Evolutionary conservation across 768 basidiomycete genomes (phyloP), one percentile per base, ranked within the genome.

Genomic region (Pilatotrama ljubarskyi): DNA sequence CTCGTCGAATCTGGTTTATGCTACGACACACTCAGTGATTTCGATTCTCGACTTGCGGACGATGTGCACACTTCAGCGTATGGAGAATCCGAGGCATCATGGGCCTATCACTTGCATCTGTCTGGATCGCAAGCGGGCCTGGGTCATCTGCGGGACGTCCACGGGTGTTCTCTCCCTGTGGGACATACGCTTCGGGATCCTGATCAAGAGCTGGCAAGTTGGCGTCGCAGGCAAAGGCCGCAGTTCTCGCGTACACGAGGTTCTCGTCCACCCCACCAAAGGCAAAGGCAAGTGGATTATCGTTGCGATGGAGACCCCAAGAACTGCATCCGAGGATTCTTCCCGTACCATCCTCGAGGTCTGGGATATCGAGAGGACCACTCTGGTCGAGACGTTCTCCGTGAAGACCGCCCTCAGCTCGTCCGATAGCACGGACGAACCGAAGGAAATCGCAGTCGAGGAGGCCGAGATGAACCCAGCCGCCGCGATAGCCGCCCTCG

Each of bases 151-250:
- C 17, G 96, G 93, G 2, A 97, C 96, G 1, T 84, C 89, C 2
- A 84, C 83, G 1, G 97, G 96, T 5, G 84, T 89, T 14, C 75
- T 98, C 13, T 86, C 91, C 0, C 79, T 99, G 2, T 99, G 95
- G 95, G 97, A 99, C 75, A 85, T 93, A 42, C 88, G 96, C 10
- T 99, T 98, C 65, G 95, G 95, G 1, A 77, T 98, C 18, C 77
- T 90, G 4, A 78, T 98, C 63, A 91, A 90, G 71, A 91, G 87
- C 60, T 98, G 96, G 95, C 84, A 86, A 67, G 86, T 86, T 7
- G 86, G 86, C 10, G 77, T 78, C 6, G 79, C 82, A 3, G 76
- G 80, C 11, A 76, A 77, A 2, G 84, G 84, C 2, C 74, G 78
- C 38, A 77, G 80, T 7, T 80, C 80, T 2, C 81, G 84, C 37